Evolutionary conservation across 1,284 basidiomycete species (phyloP).

Genomic region (Fomitopsis palustris): DNA sequence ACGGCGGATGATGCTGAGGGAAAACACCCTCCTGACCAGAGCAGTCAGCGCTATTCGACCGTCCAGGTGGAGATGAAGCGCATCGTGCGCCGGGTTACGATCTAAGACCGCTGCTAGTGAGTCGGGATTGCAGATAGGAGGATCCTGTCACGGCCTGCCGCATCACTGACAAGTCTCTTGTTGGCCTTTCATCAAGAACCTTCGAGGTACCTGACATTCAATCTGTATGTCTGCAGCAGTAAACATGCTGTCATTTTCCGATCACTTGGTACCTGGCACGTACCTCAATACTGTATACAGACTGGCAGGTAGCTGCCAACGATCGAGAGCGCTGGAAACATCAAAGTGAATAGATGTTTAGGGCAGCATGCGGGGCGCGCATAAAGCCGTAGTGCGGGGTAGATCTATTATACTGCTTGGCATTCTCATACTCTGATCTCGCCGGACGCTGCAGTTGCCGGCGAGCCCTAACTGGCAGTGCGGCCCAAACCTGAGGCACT

Average conservation of each 20-base stretch:
- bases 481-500: no score
- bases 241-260: not conserved
- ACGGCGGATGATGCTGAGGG: not conserved
- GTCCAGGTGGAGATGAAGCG: not conserved
- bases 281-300: not conserved
- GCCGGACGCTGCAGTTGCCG: not conserved
- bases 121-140: not conserved
- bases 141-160: not conserved
- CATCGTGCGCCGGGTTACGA: not conserved
- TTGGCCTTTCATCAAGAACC: not conserved
- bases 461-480: not conserved
- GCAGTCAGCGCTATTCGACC: not conserved
- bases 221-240: not conserved
- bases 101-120: not conserved
- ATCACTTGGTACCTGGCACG: not conserved
- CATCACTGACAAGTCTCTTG: not conserved
- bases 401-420: not conserved
- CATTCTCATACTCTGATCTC: not conserved
- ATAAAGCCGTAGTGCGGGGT: not conserved
- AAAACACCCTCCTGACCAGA: not conserved
- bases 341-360: not conserved
- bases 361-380: not conserved
- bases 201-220: not conserved
- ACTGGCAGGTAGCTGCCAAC: not conserved
- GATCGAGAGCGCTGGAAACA: not conserved